Conservation (phyloP, 768 basidiomycete species). For the Leccinellum rugosiceps region DNA sequence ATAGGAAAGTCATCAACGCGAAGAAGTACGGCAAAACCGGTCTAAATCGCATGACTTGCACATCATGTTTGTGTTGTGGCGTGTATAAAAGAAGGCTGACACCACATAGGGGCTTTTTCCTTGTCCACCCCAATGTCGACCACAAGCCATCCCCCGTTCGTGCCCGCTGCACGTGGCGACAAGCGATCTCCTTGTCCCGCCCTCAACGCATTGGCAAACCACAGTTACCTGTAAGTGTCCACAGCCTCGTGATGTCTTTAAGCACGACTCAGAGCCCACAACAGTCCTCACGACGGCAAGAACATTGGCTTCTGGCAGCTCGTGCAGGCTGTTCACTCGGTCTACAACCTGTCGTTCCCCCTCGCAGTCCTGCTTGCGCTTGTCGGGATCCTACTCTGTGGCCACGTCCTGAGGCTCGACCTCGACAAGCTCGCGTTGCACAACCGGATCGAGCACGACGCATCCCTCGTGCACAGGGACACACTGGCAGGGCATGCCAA, state of each 20-base stretch:
- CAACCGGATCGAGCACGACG: conserved; percentile 66
- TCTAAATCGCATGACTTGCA: too few relatives aligned
- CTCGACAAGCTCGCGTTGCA: conserved; percentile 54
- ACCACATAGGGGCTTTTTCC: conserved; percentile 21
- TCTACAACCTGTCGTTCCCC: conserved; percentile 60
- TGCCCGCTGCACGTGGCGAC: conserved; percentile 35
- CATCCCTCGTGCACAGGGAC: conserved; percentile 55
- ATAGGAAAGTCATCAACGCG: not conserved
- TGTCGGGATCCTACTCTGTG: conserved; percentile 47
- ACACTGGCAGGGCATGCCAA: conserved; percentile 34
- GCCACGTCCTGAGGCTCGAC: conserved; percentile 37
- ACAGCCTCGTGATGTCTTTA: not conserved
- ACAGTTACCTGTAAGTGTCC: conserved; percentile 72
- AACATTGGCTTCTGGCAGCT: conserved; percentile 49
- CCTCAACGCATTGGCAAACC: conserved; percentile 70
- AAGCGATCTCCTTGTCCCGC: conserved; percentile 71
- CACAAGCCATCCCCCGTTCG: conserved; percentile 25
- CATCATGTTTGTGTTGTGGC: not conserved
- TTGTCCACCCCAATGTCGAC: conserved; percentile 22
- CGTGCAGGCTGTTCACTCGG: conserved; percentile 46
- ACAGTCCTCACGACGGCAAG: conserved; percentile 52
- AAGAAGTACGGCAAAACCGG: too few relatives aligned
- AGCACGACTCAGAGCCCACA: conserved; percentile 21
- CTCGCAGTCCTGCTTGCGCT: conserved; percentile 52
- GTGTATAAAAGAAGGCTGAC: conserved; percentile 13